These are phyloP conservation scores for Serendipita sp. DNA, from an alignment of 768 basidiomycete species.

Conservation along the genomic window DNA sequence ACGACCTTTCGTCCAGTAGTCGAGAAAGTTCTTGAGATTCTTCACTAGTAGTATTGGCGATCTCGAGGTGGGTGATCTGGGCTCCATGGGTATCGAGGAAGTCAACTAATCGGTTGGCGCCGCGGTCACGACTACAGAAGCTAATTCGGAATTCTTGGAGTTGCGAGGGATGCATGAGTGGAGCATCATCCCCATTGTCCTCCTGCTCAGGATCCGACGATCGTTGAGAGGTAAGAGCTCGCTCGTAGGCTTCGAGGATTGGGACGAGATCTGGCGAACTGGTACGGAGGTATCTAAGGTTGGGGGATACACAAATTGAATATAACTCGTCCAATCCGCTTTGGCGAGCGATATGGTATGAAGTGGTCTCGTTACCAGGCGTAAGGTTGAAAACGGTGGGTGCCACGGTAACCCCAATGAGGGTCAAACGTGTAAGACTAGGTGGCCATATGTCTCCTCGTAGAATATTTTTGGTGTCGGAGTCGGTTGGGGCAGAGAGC, in stretches of 20 bases:
- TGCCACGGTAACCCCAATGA: neutral
- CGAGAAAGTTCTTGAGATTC: neutral
- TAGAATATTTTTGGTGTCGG: too few relatives aligned
- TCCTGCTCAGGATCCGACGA: neutral
- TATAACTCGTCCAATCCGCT: neutral
- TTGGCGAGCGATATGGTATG: neutral
- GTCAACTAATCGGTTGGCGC: neutral
- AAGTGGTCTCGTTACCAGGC: neutral
- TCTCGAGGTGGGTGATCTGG: neutral
- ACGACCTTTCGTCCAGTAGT: neutral
- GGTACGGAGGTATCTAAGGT: neutral
- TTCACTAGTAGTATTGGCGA: neutral
- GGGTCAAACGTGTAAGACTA: neutral
- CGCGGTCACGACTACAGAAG: neutral
- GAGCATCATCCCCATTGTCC: neutral
- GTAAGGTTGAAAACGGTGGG: neutral
- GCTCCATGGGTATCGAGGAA: neutral
- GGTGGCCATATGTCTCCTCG: neutral
- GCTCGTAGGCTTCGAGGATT: neutral
- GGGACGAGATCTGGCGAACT: neutral
- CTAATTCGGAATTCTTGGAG: neutral
- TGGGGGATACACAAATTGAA: neutral
- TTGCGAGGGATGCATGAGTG: neutral
- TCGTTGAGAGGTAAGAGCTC: neutral
- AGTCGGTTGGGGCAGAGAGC: neutral